Conservation (phyloP, 352 stramenopile species). For the Phytophthora hybrid region DNA sequence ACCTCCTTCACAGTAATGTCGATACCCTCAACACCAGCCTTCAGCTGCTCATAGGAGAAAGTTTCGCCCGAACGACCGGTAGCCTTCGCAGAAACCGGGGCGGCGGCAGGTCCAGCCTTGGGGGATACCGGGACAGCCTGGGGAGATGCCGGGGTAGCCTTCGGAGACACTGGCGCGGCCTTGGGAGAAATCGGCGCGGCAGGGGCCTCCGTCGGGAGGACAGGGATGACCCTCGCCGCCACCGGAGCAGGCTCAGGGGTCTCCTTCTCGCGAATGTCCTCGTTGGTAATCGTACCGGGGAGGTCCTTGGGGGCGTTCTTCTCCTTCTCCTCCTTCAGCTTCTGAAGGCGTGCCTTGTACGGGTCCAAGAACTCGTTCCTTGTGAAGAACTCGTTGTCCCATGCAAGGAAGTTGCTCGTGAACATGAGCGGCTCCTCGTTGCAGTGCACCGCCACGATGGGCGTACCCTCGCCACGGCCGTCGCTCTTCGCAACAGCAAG, state of each 20-base stretch:
- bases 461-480: slow-evolving; percentile 81
- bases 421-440: slow-evolving; percentile 91
- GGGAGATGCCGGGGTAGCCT: not conserved
- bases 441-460: slow-evolving; percentile 85
- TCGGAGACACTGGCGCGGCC: not conserved
- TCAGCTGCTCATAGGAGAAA: slow-evolving; percentile 73
- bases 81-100: slow-evolving; percentile 34
- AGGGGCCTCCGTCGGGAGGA: slow-evolving; percentile 35
- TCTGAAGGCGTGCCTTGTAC: slow-evolving; percentile 86
- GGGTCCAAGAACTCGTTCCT: slow-evolving; percentile 91
- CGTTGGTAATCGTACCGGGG: slow-evolving; percentile 63
- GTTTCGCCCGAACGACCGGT: slow-evolving; percentile 45
- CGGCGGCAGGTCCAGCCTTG: slow-evolving; percentile 18
- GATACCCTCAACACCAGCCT: slow-evolving; percentile 80
- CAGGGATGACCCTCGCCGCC: slow-evolving; percentile 22
- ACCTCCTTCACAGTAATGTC: slow-evolving; percentile 82
- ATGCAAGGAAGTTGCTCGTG: slow-evolving; percentile 92
- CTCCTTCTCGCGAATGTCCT: slow-evolving; percentile 48
- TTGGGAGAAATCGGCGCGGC: slow-evolving; percentile 21
- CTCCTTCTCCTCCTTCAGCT: slow-evolving; percentile 83
- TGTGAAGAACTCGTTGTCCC: slow-evolving; percentile 84
- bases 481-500: slow-evolving; percentile 78
- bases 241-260: slow-evolving; percentile 14
- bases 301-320: slow-evolving; percentile 72
- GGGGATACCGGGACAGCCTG: slow-evolving; percentile 3